A percentile compares a stretch with the other conserved stretches of the same genome.
phyloP scores from a whole-genome alignment of 2,329 filamentous ascomycete genomes.

The Pestalotiopsis sp. region DNA sequence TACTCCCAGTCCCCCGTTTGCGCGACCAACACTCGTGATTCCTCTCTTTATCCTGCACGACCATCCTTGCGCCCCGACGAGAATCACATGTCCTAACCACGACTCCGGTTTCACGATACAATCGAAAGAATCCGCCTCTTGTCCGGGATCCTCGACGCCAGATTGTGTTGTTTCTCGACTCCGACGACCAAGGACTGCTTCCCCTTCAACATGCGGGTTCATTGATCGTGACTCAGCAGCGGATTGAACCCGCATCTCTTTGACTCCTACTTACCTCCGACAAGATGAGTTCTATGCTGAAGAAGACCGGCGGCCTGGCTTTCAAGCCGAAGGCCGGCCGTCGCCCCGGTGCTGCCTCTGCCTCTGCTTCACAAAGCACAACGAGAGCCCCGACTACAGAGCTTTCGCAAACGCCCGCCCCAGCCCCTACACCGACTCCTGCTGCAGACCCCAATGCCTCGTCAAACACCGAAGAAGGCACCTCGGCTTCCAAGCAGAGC shows the following conservation, averaged over 20 bases:
- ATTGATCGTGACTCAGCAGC: slow-evolving; percentile 6
- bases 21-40: background rate
- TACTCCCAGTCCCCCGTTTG: background rate
- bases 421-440: slow-evolving; percentile 17
- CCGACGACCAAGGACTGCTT: background rate
- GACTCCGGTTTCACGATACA: background rate
- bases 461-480: background rate
- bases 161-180: background rate
- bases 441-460: background rate
- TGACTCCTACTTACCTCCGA: background rate
- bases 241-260: background rate
- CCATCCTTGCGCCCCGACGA: background rate
- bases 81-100: background rate
- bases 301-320: slow-evolving; percentile 62
- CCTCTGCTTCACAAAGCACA: slow-evolving; percentile 25
- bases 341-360: slow-evolving; percentile 38
- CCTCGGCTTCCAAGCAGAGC: background rate
- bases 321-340: slow-evolving; percentile 72
- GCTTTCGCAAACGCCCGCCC: slow-evolving; percentile 20
- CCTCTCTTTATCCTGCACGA: background rate
- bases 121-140: background rate
- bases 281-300: slow-evolving; percentile 68
- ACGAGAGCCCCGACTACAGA: slow-evolving; percentile 26
- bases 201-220: background rate
- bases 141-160: background rate